A percentile compares a stretch with the other conserved stretches of the same genome.
phyloP scores from a whole-genome alignment of 1,139 yeast genomes.

The Hansenula anomala region DNA sequence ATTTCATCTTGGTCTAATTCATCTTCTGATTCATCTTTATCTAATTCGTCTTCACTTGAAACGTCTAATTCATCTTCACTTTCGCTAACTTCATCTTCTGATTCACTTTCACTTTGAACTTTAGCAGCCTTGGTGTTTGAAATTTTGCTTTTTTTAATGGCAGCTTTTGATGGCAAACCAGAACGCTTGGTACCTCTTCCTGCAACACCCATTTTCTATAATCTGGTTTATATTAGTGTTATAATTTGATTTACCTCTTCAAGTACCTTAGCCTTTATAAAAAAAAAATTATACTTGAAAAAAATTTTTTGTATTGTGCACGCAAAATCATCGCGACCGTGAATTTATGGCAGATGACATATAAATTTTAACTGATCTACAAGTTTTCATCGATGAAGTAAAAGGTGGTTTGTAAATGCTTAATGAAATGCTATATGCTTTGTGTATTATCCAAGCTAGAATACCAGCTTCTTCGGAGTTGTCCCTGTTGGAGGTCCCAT shows the following conservation, averaged over 20 bases:
- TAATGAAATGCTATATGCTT: too few species aligned
- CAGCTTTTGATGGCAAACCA: constrained; percentile 3
- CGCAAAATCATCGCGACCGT: constrained; percentile 1
- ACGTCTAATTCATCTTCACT: constrained; percentile 24
- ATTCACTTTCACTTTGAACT: constrained; percentile 16
- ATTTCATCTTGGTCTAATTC: constrained; percentile 22
- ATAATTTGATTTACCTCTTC: too few species aligned
- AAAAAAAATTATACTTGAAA: not conserved
- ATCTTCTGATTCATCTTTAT: constrained; percentile 21
- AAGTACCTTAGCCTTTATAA: too few species aligned
- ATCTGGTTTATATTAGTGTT: not conserved
- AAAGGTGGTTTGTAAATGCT: too few species aligned
- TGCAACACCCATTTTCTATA: constrained; percentile 13
- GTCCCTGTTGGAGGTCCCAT: constrained; percentile 17
- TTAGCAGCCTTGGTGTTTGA: constrained; percentile 3
- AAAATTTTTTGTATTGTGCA: constrained; percentile 1
- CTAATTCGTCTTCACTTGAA: constrained; percentile 28
- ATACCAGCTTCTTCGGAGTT: not conserved
- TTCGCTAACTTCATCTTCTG: not conserved
- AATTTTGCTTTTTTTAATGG: constrained; percentile 16
- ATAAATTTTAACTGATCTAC: not conserved
- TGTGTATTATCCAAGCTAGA: not conserved
- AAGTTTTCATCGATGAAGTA: too few species aligned
- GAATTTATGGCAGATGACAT: not conserved
- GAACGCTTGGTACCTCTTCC: constrained; percentile 20